Evolutionary conservation across 1,284 basidiomycete species (phyloP).

Genomic region (Inonotus obliquus): DNA sequence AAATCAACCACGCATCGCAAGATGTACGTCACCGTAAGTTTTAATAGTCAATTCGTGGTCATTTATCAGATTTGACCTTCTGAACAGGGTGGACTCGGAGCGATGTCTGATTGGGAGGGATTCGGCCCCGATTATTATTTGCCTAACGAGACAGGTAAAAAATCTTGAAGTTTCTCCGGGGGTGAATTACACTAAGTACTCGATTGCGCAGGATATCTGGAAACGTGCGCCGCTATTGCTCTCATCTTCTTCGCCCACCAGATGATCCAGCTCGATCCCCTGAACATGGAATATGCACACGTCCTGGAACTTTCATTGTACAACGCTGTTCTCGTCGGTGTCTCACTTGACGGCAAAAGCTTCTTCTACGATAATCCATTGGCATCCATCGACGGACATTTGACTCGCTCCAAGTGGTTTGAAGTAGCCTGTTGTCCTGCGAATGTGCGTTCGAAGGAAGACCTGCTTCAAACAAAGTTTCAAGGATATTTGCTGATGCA

Average conservation of each 20-base stretch:
- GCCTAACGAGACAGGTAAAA: slow-evolving; percentile 24
- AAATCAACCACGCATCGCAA: slow-evolving; percentile 21
- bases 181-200: neutral
- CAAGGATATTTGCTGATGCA: no score
- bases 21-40: slow-evolving; percentile 24
- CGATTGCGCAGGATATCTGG: slow-evolving; percentile 20
- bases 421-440: slow-evolving; percentile 23
- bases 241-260: slow-evolving; percentile 24
- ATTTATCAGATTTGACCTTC: neutral
- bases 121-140: slow-evolving; percentile 25
- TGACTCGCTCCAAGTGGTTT: slow-evolving; percentile 22
- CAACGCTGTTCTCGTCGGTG: slow-evolving; percentile 24
- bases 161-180: neutral
- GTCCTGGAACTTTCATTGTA: slow-evolving; percentile 23
- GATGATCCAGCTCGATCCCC: slow-evolving; percentile 21
- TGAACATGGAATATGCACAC: slow-evolving; percentile 18
- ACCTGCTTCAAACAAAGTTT: no score
- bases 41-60: neutral
- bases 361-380: slow-evolving; percentile 26
- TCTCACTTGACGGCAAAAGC: slow-evolving; percentile 23
- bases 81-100: slow-evolving; percentile 23
- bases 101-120: slow-evolving; percentile 24
- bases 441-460: slow-evolving; percentile 17
- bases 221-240: slow-evolving; percentile 24
- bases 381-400: slow-evolving; percentile 20